Conservation (phyloP, 441 rosid genomes). For the Viola pubescens region DNA sequence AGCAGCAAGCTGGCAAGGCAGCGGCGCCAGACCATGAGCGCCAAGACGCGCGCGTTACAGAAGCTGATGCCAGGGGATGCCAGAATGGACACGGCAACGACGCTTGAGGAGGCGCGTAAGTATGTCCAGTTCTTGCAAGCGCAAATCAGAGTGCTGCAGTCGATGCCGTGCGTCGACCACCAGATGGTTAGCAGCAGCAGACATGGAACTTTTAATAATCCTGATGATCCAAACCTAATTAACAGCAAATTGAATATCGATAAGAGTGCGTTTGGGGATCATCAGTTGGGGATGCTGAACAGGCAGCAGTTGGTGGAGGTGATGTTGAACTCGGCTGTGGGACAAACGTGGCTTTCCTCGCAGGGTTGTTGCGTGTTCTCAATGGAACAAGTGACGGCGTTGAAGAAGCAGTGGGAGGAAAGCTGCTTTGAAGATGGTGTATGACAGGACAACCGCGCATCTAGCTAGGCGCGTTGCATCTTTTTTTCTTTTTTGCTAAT, state of each 20-base stretch:
- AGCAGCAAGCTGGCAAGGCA: not conserved
- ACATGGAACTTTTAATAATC: not conserved
- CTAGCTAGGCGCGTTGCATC: no score
- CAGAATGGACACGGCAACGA: constrained; percentile 4
- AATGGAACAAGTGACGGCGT: not conserved
- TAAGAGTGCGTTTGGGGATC: not conserved
- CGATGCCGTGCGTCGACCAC: not conserved
- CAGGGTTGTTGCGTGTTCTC: not conserved
- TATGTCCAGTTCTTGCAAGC: constrained; percentile 1
- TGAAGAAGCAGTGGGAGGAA: not conserved
- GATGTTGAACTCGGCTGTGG: not conserved
- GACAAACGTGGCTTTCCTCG: not conserved
- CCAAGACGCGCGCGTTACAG: not conserved
- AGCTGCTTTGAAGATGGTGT: not conserved
- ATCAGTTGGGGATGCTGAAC: not conserved
- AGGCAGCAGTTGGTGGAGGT: constrained; percentile 2
- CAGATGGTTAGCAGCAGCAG: not conserved
- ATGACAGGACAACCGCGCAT: no score
- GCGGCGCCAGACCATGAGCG: not conserved
- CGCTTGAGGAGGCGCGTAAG: constrained; percentile 1
- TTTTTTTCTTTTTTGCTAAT: no score
- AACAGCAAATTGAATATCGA: not conserved
- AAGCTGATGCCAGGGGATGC: constrained; percentile 1
- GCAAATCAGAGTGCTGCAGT: not conserved
- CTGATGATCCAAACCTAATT: not conserved